Percentiles rank a stretch among this genome's conserved stretches.
Evolutionary conservation across 2,329 filamentous ascomycete species (phyloP).

Genomic region (Cladophialophora yegresii): DNA sequence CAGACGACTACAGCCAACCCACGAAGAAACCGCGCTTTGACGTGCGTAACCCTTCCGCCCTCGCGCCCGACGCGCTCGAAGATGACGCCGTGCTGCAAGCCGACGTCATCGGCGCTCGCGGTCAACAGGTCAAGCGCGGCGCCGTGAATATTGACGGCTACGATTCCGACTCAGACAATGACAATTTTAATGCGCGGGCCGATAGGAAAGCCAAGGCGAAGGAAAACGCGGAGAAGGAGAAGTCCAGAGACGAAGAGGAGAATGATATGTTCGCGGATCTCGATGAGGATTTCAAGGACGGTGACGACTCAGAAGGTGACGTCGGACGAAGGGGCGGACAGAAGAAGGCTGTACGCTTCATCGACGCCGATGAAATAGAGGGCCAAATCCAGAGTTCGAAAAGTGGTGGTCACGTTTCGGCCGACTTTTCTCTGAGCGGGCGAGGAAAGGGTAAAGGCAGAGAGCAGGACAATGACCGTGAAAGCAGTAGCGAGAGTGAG

Average conservation of each 20-base stretch:
- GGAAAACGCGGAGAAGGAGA: slow-evolving; percentile 48
- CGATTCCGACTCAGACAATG: slow-evolving; percentile 88
- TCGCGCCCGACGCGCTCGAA: slow-evolving; percentile 77
- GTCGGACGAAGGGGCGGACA: slow-evolving; percentile 56
- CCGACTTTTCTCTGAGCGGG: slow-evolving; percentile 55
- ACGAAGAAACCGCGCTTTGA: slow-evolving; percentile 89
- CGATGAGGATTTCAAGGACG: slow-evolving; percentile 60
- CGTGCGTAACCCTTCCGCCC: slow-evolving; percentile 86
- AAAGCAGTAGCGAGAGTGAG: slow-evolving; percentile 59
- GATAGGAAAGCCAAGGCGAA: slow-evolving; percentile 56
- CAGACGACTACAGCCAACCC: slow-evolving; percentile 49
- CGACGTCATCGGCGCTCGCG: slow-evolving; percentile 80
- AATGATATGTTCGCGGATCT: slow-evolving; percentile 80
- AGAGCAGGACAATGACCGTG: slow-evolving; percentile 63
- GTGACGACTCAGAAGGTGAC: slow-evolving; percentile 55
- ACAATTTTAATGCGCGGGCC: slow-evolving; percentile 78
- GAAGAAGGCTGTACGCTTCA: slow-evolving; percentile 62
- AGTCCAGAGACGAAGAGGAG: slow-evolving; percentile 42
- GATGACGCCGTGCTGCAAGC: slow-evolving; percentile 79
- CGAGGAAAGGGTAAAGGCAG: slow-evolving; percentile 33
- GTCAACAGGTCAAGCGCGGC: slow-evolving; percentile 77
- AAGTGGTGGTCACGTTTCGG: slow-evolving; percentile 67
- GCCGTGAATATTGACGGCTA: slow-evolving; percentile 97
- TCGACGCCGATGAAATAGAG: slow-evolving; percentile 67
- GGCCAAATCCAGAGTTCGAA: slow-evolving; percentile 76